Evolutionary conservation across 78 protist species (phyloP).

Genomic region (Planoprotostelium fungivorum): DNA sequence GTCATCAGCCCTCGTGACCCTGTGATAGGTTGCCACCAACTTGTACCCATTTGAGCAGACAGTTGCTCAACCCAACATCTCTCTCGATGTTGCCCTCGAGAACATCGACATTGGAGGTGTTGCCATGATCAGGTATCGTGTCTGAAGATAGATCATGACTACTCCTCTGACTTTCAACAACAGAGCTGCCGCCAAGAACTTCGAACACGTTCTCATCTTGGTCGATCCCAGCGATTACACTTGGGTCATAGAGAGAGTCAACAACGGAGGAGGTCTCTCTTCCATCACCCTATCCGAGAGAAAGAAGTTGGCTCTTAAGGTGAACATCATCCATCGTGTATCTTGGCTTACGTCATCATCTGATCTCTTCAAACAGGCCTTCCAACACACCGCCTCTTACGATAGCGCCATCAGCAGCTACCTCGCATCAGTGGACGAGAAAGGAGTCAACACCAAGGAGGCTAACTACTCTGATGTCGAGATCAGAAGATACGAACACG

Average conservation of each 20-base stretch:
- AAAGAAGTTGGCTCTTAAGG: conserved; percentile 53
- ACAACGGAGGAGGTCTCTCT: conserved; percentile 16
- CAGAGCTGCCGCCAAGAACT: conserved; percentile 53
- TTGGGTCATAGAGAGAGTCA: conserved; percentile 46
- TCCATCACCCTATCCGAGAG: conserved; percentile 43
- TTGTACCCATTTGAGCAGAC: conserved; percentile 81
- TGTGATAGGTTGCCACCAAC: conserved; percentile 55
- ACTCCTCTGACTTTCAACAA: background rate
- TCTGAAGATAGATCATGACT: background rate
- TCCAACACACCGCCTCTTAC: conserved; percentile 75
- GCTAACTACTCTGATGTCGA: conserved; percentile 20
- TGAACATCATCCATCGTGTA: background rate
- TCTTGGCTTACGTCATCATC: background rate
- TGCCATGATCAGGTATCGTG: conserved; percentile 41
- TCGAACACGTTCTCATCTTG: conserved; percentile 53
- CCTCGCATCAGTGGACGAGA: conserved; percentile 7
- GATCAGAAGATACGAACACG: conserved; percentile 35
- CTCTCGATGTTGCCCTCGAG: conserved; percentile 67
- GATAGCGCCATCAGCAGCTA: conserved; percentile 69
- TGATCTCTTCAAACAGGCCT: conserved; percentile 46
- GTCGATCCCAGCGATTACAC: conserved; percentile 32
- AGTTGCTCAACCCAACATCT: conserved; percentile 7
- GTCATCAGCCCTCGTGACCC: conserved; percentile 15
- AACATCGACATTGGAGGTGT: conserved; percentile 84
- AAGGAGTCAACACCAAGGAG: background rate